phyloP scores from a whole-genome alignment of 1,139 yeast species.

The Pichia sp. region DNA sequence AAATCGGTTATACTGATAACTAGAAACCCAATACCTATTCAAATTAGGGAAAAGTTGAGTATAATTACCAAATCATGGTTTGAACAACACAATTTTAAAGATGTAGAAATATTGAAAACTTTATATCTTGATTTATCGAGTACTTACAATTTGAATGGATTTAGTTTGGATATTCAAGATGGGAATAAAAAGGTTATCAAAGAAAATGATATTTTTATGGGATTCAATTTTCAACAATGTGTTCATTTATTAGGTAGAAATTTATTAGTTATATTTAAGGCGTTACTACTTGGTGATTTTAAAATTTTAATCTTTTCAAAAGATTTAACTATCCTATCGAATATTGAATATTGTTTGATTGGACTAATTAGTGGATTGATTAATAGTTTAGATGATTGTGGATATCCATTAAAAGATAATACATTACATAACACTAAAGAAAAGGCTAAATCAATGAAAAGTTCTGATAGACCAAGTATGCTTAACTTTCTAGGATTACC shows the following conservation, averaged over 20 bases:
- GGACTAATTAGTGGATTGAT: constrained; percentile 75
- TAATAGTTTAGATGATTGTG: constrained; percentile 66
- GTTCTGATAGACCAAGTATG: constrained; percentile 73
- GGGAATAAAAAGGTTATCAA: constrained; percentile 25
- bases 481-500: constrained; percentile 84
- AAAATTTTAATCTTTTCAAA: constrained; percentile 69
- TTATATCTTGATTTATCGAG: constrained; percentile 66
- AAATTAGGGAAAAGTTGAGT: constrained; percentile 81
- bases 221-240: constrained; percentile 64
- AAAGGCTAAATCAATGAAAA: constrained; percentile 65
- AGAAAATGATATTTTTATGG: constrained; percentile 63
- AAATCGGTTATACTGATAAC: constrained; percentile 81
- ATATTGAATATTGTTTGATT: constrained; percentile 64
- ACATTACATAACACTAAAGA: constrained; percentile 42
- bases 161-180: not conserved
- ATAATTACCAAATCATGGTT: constrained; percentile 86
- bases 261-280: constrained; percentile 66
- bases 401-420: constrained; percentile 66
- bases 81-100: constrained; percentile 69
- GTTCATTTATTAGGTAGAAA: constrained; percentile 54
- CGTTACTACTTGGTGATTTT: constrained; percentile 61
- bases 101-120: constrained; percentile 59
- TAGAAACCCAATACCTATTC: constrained; percentile 80
- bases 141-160: constrained; percentile 33
- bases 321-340: constrained; percentile 73